phyloP scores from a whole-genome alignment of 176 grass and related monocot genomes.

The Oryza meyeriana region DNA sequence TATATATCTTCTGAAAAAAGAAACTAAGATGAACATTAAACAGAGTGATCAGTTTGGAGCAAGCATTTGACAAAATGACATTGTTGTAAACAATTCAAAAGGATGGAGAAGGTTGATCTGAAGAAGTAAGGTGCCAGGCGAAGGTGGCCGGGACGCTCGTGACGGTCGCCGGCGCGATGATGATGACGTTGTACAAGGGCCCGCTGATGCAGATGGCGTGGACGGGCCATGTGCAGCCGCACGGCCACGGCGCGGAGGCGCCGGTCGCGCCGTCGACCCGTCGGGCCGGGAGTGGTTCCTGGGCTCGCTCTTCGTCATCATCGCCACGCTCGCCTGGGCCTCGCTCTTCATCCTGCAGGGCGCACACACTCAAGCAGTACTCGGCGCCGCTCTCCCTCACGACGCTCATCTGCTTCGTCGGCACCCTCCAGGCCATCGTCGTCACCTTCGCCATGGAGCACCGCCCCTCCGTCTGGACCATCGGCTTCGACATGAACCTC shows the following conservation, averaged over 20 bases:
- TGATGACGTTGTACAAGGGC: conserved; percentile 99
- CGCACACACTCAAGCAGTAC: conserved; percentile 74
- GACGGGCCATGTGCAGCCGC: conserved; percentile 36
- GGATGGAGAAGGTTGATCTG: conserved; percentile 94
- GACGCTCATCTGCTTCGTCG: conserved; percentile 93
- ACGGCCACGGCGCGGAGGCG: not conserved
- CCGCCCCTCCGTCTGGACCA: conserved; percentile 73
- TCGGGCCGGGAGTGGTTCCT: conserved; percentile 64
- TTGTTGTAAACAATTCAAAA: not conserved
- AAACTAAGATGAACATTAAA: not conserved
- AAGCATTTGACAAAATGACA: conserved; percentile 13
- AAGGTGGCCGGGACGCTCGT: conserved; percentile 91
- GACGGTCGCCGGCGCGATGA: conserved; percentile 91
- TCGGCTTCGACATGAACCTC: conserved; percentile 99
- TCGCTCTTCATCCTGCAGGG: conserved; percentile 93
- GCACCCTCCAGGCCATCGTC: conserved; percentile 92
- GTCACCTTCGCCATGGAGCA: conserved; percentile 90
- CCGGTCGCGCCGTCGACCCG: conserved; percentile 26
- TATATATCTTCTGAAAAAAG: not conserved
- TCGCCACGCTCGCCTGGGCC: conserved; percentile 95
- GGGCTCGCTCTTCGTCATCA: conserved; percentile 87
- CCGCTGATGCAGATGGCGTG: conserved; percentile 81
- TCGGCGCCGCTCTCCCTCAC: conserved; percentile 89
- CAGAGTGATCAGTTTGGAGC: not conserved
- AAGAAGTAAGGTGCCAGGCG: conserved; percentile 86